Evolutionary conservation across 2,329 filamentous ascomycete genomes (phyloP).

Genomic region (Botrytis tulipae): DNA sequence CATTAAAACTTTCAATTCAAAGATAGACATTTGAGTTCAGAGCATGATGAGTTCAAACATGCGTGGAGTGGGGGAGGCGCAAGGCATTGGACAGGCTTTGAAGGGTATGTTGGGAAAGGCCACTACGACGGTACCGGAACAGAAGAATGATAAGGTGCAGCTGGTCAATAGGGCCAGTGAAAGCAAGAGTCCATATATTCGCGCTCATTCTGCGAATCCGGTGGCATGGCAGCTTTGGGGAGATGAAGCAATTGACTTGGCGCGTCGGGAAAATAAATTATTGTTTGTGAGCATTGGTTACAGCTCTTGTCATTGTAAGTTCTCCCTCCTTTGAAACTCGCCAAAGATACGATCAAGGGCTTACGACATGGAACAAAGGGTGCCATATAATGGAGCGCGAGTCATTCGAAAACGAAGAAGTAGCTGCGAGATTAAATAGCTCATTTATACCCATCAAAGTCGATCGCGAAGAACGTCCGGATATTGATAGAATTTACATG

Average conservation of each 20-base stretch:
- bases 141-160: slow-evolving; percentile 27
- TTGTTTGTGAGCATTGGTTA: slow-evolving; percentile 96
- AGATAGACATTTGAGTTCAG: slow-evolving; percentile 7
- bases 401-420: slow-evolving; percentile 79
- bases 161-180: slow-evolving; percentile 57
- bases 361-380: slow-evolving; percentile 47
- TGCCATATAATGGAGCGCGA: slow-evolving; percentile 91
- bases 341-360: not conserved
- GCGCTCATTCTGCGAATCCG: slow-evolving; percentile 73
- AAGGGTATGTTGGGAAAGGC: slow-evolving; percentile 25
- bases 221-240: slow-evolving; percentile 93
- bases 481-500: slow-evolving; percentile 96
- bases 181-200: slow-evolving; percentile 67
- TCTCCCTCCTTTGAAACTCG: not conserved
- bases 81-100: slow-evolving; percentile 33
- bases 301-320: slow-evolving; percentile 88
- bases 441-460: slow-evolving; percentile 89
- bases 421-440: slow-evolving; percentile 79
- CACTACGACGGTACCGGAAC: slow-evolving; percentile 7
- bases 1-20: not conserved
- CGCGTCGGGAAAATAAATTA: slow-evolving; percentile 78
- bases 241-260: slow-evolving; percentile 71
- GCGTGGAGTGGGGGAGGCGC: slow-evolving; percentile 27
- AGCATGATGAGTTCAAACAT: slow-evolving; percentile 36
- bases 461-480: slow-evolving; percentile 89